These are phyloP conservation scores for Mucor ambiguus DNA, from an alignment of 371 early-diverging fungal species.

Conservation along the genomic window DNA sequence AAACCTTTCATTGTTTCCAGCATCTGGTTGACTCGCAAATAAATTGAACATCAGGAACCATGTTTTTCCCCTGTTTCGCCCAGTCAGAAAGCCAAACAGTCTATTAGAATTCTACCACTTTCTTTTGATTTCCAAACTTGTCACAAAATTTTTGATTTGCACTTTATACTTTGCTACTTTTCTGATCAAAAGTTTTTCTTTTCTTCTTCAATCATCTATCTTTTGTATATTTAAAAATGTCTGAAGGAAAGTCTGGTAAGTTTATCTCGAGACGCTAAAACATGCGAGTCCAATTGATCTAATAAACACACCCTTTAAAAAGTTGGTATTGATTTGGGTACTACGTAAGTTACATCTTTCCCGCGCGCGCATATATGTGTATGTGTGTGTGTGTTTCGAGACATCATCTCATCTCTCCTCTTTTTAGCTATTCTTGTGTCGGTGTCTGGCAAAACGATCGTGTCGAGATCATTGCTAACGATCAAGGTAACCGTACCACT, in stretches of 20 bases:
- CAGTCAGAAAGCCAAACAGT: constrained; percentile 8
- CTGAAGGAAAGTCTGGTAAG: constrained; percentile 82
- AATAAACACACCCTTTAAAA: neutral
- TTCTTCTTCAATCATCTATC: constrained; percentile 13
- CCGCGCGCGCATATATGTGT: no score
- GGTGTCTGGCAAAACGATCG: constrained; percentile 97
- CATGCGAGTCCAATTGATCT: neutral
- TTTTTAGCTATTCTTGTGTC: constrained; percentile 98
- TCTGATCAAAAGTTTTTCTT: constrained; percentile 6
- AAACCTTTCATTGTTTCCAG: neutral
- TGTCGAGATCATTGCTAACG: constrained; percentile 97
- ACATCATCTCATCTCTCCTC: neutral
- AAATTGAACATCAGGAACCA: constrained; percentile 1
- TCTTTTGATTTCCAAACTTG: constrained; percentile 37
- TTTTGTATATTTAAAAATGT: constrained; percentile 28
- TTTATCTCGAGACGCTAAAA: constrained; percentile 1
- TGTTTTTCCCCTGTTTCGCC: neutral
- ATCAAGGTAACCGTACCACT: constrained; percentile 94
- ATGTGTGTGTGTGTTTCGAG: neutral
- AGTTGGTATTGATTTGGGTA: constrained; percentile 97
- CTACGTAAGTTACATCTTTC: constrained; percentile 95
- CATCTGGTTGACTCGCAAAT: neutral
- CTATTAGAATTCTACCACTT: constrained; percentile 26
- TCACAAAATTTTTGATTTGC: constrained; percentile 23
- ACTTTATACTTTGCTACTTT: neutral